Percentiles rank a stretch among this genome's conserved stretches.
phyloP scores from a whole-genome alignment of 2,329 filamentous ascomycete species.

The Paecilomyces dactylethromorphus region DNA sequence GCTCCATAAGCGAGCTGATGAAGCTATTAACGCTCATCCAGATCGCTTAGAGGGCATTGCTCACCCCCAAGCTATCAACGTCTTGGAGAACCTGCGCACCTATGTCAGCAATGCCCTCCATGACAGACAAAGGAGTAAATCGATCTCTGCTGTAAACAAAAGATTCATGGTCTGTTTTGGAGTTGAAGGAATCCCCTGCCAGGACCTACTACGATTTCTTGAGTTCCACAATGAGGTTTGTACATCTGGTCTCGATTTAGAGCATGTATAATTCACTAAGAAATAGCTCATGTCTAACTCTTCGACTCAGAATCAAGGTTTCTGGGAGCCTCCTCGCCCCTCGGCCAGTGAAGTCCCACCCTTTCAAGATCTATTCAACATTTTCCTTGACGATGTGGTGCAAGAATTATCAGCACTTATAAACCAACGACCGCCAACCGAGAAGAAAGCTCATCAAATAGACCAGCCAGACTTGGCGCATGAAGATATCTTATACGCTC shows the following conservation, averaged over 20 bases:
- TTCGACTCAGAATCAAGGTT: constrained; percentile 24
- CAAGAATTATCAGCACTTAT: constrained; percentile 52
- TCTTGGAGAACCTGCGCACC: constrained; percentile 50
- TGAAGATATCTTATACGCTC: constrained; percentile 30
- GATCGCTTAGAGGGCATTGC: constrained; percentile 48
- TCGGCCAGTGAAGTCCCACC: constrained; percentile 25
- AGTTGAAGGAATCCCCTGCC: constrained; percentile 47
- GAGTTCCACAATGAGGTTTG: constrained; percentile 49
- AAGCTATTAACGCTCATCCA: constrained; percentile 45
- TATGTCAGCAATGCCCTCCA: constrained; percentile 56
- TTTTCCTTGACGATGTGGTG: constrained; percentile 54
- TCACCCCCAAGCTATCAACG: constrained; percentile 47
- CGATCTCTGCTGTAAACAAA: constrained; percentile 56
- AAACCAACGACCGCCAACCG: constrained; percentile 33
- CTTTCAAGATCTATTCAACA: constrained; percentile 32
- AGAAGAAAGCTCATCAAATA: constrained; percentile 27
- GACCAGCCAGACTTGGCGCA: constrained; percentile 28
- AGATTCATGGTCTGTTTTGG: constrained; percentile 59
- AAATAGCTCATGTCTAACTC: not conserved
- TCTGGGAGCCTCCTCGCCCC: constrained; percentile 38
- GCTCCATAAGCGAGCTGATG: constrained; percentile 49
- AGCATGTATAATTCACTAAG: not conserved
- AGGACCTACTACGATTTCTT: constrained; percentile 50
- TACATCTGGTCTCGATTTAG: constrained; percentile 6
- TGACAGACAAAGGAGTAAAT: constrained; percentile 42